A percentile compares a stretch with the other conserved stretches of the same genome.
Evolutionary conservation across 2,329 filamentous ascomycete species (phyloP).

Genomic region (Byssothecium circinans): DNA sequence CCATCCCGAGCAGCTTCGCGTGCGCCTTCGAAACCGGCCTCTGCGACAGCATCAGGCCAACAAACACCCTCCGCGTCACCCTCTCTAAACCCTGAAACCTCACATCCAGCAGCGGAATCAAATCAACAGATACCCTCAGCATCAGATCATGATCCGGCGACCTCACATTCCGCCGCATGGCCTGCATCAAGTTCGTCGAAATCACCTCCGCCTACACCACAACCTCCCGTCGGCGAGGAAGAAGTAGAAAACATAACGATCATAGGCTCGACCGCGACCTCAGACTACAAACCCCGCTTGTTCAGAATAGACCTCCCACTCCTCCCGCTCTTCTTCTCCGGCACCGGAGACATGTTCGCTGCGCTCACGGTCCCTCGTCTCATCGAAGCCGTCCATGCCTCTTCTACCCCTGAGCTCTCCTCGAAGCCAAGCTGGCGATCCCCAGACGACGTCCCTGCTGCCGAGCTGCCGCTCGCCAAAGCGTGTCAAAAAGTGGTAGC

Average conservation of each 20-base stretch:
- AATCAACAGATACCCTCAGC: neutral
- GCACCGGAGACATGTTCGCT: conserved; percentile 98
- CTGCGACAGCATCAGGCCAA: conserved; percentile 20
- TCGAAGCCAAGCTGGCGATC: conserved; percentile 71
- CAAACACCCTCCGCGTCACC: conserved; percentile 23
- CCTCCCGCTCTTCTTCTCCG: conserved; percentile 91
- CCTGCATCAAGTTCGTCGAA: neutral
- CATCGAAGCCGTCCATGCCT: conserved; percentile 71
- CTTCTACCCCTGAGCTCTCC: conserved; percentile 50
- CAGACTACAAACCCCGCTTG: conserved; percentile 68
- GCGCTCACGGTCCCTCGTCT: conserved; percentile 86
- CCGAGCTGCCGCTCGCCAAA: conserved; percentile 77
- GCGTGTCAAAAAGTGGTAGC: conserved; percentile 86
- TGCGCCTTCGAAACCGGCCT: conserved; percentile 35
- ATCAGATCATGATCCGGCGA: conserved; percentile 3
- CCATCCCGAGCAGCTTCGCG: conserved; percentile 26
- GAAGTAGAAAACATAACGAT: conserved; percentile 60
- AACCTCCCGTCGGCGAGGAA: conserved; percentile 10
- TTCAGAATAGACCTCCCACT: conserved; percentile 87
- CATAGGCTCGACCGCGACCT: conserved; percentile 74
- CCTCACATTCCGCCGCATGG: conserved; percentile 17
- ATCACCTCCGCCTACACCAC: neutral
- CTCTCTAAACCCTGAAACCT: conserved; percentile 16
- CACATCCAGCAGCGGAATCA: conserved; percentile 11
- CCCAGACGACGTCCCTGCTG: conserved; percentile 67